Evolutionary conservation across 495 filamentous ascomycete genomes (phyloP), one percentile per base, ranked within the genome.

Genomic region (Staphylotrichum tortipilum): DNA sequence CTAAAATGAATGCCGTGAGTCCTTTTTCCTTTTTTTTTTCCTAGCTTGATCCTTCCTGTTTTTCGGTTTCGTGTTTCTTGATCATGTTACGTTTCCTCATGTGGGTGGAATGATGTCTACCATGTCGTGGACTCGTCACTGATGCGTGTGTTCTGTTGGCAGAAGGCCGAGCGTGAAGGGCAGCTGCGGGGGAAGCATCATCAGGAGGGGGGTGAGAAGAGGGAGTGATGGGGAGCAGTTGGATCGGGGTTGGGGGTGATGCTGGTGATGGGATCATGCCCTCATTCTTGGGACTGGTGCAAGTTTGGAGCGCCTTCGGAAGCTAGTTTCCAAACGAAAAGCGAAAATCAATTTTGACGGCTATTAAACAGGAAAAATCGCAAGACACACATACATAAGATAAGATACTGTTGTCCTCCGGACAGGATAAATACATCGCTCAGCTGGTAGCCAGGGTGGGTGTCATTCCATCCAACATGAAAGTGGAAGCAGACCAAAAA

Each of bases 1-100:
- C 72, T 0, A 73, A 63, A 29, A 52, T 59, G 4, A 70, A 70
- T 54, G 72, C 72, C 14, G 66, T 69, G 53, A 24, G 64, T 54
- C 15, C 22, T 6, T 21, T 21, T 30, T 28, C 21, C 44, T 21
- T 45, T 28, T n/a, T 50, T 6, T 17, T 2, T 37, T 4, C 6
- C 17, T n/a, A n/a, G n/a, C n/a, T n/a, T n/a, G n/a, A n/a, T 31
- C 3, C 29, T 31, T 31, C 2, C 17, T 18, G 6, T 41, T 10
- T 41, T 33, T 22, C 12, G 2, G 24, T 22, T 31, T 15, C 36
- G 15, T 38, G 17, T 43, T 5, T 26, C 10, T 30, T 18, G n/a
- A n/a, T n/a, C n/a, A n/a, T n/a, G n/a, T n/a, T n/a, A n/a, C n/a
- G n/a, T n/a, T n/a, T n/a, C n/a, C n/a, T n/a, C n/a, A n/a, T n/a